phyloP scores from a whole-genome alignment of 2,329 filamentous ascomycete species.

The Xylariaceae sp. region DNA sequence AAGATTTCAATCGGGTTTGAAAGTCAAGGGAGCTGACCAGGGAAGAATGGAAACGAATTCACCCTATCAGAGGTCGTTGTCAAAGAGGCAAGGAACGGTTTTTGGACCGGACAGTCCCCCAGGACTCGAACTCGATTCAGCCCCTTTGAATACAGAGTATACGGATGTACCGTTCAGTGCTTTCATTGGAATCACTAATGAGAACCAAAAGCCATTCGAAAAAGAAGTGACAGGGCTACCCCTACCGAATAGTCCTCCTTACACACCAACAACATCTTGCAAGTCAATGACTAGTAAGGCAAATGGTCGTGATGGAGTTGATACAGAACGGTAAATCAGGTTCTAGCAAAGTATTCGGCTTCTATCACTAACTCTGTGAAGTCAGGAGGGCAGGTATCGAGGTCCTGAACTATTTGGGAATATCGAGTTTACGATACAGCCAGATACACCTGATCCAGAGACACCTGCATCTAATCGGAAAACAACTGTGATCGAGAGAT shows the following conservation, averaged over 20 bases:
- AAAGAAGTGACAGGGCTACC: no score
- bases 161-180: no score
- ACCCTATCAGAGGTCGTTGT: slow-evolving; percentile 6
- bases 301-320: not conserved
- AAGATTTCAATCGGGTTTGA: not conserved
- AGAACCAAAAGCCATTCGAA: no score
- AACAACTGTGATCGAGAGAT: slow-evolving; percentile 22
- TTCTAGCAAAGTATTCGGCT: no score
- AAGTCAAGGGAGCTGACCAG: not conserved
- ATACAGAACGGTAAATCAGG: not conserved
- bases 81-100: slow-evolving; percentile 17
- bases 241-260: not conserved
- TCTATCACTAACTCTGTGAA: no score
- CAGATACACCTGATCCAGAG: slow-evolving; percentile 5
- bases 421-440: slow-evolving; percentile 20
- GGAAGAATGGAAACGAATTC: not conserved
- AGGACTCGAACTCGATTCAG: no score
- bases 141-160: no score
- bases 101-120: slow-evolving; percentile 3
- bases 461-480: slow-evolving; percentile 21
- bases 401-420: slow-evolving; percentile 20
- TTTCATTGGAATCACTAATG: no score
- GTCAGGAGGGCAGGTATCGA: slow-evolving; percentile 4
- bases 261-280: not conserved
- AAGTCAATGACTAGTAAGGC: not conserved